Evolutionary conservation across 225 moss, liverwort and hornwort species (phyloP).

Genomic region (Pseudisothecium myosuroides): DNA sequence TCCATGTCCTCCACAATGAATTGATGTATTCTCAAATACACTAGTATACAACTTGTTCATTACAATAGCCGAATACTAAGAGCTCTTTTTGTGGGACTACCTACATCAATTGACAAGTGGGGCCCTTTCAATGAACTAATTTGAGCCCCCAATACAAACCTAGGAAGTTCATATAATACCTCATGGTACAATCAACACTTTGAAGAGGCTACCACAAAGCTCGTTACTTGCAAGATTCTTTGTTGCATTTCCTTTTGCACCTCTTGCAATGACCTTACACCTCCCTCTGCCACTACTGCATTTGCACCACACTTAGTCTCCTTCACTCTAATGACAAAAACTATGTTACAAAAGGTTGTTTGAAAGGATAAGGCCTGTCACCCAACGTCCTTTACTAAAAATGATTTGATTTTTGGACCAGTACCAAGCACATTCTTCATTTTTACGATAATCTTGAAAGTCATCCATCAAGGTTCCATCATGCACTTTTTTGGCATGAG

Average conservation of each 20-base stretch:
- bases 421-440: not conserved
- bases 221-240: not conserved
- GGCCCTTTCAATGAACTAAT: accelerated
- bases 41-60: not conserved
- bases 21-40: not conserved
- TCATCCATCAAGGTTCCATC: not conserved
- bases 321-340: not conserved
- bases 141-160: not conserved
- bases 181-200: not conserved
- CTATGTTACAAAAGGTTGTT: not conserved
- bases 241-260: not conserved
- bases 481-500: too few relatives aligned
- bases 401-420: not conserved
- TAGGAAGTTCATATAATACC: not conserved
- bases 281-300: not conserved
- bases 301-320: not conserved
- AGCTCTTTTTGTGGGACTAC: accelerated
- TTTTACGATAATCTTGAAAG: accelerated
- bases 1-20: not conserved
- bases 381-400: not conserved
- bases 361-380: accelerated
- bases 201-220: not conserved
- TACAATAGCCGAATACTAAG: not conserved
- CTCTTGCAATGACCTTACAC: not conserved
- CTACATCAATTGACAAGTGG: too few relatives aligned